A percentile compares a stretch with the other conserved stretches of the same genome.
Conservation (phyloP, 164 flowering plant genomes). For the Chimonanthus praecox region DNA sequence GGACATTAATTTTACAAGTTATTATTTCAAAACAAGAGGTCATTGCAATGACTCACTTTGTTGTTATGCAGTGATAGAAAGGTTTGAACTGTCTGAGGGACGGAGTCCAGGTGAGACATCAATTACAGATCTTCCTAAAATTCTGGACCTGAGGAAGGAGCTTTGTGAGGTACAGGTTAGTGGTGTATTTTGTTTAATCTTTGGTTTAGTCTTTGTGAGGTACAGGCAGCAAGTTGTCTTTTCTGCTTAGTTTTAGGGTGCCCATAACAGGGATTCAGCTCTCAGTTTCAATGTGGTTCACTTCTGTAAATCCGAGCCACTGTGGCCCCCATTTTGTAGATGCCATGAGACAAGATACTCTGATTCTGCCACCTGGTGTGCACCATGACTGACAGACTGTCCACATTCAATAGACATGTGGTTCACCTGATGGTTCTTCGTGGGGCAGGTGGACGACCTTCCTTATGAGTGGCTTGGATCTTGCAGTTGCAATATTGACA, state of each 20-base stretch:
- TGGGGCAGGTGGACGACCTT: neutral
- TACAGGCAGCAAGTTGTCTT: no score
- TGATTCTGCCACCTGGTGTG: no score
- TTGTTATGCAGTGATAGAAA: constrained; percentile 59
- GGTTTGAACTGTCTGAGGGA: constrained; percentile 61
- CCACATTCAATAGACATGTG: neutral
- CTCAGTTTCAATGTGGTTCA: no score
- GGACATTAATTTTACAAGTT: neutral
- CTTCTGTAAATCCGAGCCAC: no score
- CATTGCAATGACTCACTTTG: neutral
- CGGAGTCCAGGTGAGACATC: constrained; percentile 62
- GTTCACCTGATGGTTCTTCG: neutral
- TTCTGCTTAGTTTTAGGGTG: no score
- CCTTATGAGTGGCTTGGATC: neutral
- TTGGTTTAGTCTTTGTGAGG: no score
- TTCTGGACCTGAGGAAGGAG: constrained; percentile 62
- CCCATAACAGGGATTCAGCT: no score
- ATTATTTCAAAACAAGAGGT: neutral
- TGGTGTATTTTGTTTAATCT: neutral
- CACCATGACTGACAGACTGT: no score
- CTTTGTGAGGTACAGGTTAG: constrained; percentile 67
- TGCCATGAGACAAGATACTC: no score
- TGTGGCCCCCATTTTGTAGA: no score
- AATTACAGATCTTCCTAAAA: constrained; percentile 52
- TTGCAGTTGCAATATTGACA: neutral